Evolutionary conservation across 768 basidiomycete species (phyloP).

Genomic region (Calvatia gigantea): DNA sequence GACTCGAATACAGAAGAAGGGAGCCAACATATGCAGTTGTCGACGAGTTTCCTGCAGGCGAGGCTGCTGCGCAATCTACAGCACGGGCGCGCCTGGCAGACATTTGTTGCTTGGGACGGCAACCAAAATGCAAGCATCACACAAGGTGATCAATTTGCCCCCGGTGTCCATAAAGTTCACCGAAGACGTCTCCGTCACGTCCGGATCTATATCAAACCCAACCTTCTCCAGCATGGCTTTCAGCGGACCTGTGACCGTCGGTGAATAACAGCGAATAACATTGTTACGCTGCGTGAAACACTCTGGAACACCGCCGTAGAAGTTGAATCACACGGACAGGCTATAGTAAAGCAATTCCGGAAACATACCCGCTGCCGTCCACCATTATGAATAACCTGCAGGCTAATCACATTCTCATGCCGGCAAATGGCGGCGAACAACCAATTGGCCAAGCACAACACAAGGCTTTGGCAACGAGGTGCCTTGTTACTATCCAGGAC

Average conservation of each 20-base stretch:
- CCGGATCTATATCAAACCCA: neutral
- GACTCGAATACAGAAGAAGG: neutral
- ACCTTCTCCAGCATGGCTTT: too few species aligned
- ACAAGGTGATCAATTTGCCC: neutral
- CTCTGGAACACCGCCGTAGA: neutral
- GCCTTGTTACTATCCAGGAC: too few species aligned
- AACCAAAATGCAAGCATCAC: neutral
- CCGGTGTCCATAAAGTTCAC: conserved; percentile 2
- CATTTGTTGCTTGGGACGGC: neutral
- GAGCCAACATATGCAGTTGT: neutral
- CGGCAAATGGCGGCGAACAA: neutral
- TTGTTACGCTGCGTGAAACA: neutral
- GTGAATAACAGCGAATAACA: neutral
- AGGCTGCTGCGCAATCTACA: too few species aligned
- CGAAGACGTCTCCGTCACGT: neutral
- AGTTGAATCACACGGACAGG: neutral
- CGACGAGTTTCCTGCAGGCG: neutral
- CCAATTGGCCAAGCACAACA: neutral
- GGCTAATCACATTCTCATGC: neutral
- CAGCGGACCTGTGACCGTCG: too few species aligned
- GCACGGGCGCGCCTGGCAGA: too few species aligned
- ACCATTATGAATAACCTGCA: neutral
- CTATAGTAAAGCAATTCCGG: neutral
- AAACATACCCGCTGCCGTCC: neutral
- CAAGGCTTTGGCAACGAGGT: neutral